These are phyloP conservation scores for Danielozyma ontarioensis DNA, from an alignment of 805 yeast genomes.

Conservation along the genomic window DNA sequence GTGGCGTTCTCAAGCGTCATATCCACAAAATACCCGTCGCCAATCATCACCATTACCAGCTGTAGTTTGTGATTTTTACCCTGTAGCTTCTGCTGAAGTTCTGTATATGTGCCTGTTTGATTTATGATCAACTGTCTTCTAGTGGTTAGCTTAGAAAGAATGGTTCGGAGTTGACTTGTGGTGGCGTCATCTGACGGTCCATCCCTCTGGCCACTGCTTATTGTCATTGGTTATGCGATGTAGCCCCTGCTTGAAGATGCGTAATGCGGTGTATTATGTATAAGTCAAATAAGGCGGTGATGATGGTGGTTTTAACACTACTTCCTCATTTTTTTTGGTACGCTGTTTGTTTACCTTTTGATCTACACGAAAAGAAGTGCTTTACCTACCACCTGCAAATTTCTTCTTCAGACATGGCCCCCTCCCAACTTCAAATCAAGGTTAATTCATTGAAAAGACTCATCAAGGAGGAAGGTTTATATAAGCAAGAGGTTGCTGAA, in stretches of 20 bases:
- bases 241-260: too few relatives aligned
- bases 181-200: too few relatives aligned
- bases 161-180: slow-evolving; percentile 1
- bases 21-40: slow-evolving; percentile 38
- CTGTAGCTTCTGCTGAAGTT: slow-evolving; percentile 1
- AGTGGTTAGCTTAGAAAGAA: slow-evolving; percentile 1
- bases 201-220: too few relatives aligned
- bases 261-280: too few relatives aligned
- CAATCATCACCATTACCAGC: slow-evolving; percentile 26
- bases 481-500: slow-evolving; percentile 53
- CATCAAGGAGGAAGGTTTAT: slow-evolving; percentile 59
- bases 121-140: slow-evolving; percentile 2
- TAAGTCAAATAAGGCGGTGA: too few relatives aligned
- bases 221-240: too few relatives aligned
- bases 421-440: slow-evolving; percentile 67
- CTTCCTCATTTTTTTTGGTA: too few relatives aligned
- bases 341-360: too few relatives aligned
- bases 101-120: slow-evolving; percentile 3
- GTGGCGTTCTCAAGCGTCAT: slow-evolving; percentile 23
- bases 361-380: too few relatives aligned
- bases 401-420: slow-evolving; percentile 50
- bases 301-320: too few relatives aligned
- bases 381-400: too few relatives aligned
- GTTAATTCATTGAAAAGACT: slow-evolving; percentile 64
- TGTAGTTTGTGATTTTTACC: not conserved